Evolutionary conservation across 2,329 filamentous ascomycete species (phyloP).

Genomic region (Curvularia sp.): DNA sequence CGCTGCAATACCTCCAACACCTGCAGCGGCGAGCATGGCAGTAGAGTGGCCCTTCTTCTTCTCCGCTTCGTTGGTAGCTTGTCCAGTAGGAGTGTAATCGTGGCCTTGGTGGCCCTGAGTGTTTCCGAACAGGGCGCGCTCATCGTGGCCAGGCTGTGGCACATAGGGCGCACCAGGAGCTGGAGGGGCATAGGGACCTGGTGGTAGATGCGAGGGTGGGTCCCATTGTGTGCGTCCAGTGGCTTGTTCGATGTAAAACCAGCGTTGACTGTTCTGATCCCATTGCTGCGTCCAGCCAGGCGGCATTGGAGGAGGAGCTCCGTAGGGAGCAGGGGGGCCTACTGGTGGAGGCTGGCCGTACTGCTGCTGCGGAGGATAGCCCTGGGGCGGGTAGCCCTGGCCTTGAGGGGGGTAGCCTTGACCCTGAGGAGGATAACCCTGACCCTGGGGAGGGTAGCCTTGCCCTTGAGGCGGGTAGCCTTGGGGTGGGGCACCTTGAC

Average conservation of each 20-base stretch:
- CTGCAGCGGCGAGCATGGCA: conserved; percentile 62
- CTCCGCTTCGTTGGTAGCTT: conserved; percentile 37
- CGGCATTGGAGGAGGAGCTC: conserved; percentile 61
- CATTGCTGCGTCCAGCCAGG: conserved; percentile 69
- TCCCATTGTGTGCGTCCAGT: conserved; percentile 71
- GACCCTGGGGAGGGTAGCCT: conserved; percentile 27
- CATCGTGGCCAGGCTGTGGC: conserved; percentile 33
- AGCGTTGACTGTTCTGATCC: conserved; percentile 66
- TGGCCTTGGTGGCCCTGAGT: conserved; percentile 36
- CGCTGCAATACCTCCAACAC: conserved; percentile 65
- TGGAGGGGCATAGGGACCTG: conserved; percentile 43
- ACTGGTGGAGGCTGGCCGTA: conserved; percentile 38
- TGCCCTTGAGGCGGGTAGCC: conserved; percentile 31
- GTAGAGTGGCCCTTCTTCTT: conserved; percentile 53
- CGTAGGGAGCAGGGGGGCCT: conserved; percentile 43
- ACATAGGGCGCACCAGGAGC: conserved; percentile 36
- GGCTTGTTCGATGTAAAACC: conserved; percentile 69
- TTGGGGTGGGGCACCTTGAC: conserved; percentile 1
- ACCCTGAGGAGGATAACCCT: conserved; percentile 27
- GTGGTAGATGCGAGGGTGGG: conserved; percentile 54
- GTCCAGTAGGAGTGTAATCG: conserved; percentile 33
- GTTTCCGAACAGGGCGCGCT: conserved; percentile 41
- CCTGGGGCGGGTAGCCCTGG: conserved; percentile 30
- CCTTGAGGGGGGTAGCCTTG: conserved; percentile 36
- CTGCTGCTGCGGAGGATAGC: conserved; percentile 37